Conservation (phyloP, 108 stramenopile species). For the Heterococcus sp. region DNA sequence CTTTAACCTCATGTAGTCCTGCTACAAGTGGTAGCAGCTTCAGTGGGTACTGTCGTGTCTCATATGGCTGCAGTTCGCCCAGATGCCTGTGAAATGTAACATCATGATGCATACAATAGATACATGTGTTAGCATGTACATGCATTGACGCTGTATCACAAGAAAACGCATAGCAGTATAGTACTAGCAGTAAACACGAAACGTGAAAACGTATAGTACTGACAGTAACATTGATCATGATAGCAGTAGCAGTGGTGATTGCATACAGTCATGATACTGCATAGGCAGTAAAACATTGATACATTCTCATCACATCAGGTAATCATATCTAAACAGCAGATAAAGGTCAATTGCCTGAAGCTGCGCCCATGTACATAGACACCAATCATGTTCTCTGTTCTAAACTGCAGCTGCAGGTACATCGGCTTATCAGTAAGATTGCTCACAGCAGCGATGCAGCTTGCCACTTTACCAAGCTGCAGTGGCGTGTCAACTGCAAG, state of each 20-base stretch:
- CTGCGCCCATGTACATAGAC: constrained; percentile 47
- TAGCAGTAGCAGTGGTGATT: not conserved
- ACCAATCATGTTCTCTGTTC: constrained; percentile 29
- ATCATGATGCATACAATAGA: too few relatives aligned
- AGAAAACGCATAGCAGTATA: not conserved
- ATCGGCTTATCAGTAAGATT: constrained; percentile 15
- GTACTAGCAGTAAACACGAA: too few relatives aligned
- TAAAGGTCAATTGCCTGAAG: constrained; percentile 2
- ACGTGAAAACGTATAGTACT: too few relatives aligned
- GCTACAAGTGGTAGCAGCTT: constrained; percentile 36
- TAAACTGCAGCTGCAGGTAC: constrained; percentile 39
- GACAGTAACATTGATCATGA: too few relatives aligned
- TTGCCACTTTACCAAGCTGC: constrained; percentile 13
- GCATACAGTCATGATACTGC: not conserved
- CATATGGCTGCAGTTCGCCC: constrained; percentile 25
- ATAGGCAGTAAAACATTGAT: not conserved
- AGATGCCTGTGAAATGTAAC: too few relatives aligned
- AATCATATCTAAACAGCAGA: not conserved
- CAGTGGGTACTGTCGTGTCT: constrained; percentile 9
- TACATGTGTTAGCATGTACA: too few relatives aligned
- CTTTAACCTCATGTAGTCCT: constrained; percentile 35
- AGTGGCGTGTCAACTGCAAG: not conserved
- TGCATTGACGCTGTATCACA: too few relatives aligned
- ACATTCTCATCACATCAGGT: not conserved
- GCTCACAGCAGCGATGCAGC: constrained; percentile 11